These are phyloP conservation scores for Ophiostoma ips DNA, from an alignment of 2,329 filamentous ascomycete species.

Conservation along the genomic window DNA sequence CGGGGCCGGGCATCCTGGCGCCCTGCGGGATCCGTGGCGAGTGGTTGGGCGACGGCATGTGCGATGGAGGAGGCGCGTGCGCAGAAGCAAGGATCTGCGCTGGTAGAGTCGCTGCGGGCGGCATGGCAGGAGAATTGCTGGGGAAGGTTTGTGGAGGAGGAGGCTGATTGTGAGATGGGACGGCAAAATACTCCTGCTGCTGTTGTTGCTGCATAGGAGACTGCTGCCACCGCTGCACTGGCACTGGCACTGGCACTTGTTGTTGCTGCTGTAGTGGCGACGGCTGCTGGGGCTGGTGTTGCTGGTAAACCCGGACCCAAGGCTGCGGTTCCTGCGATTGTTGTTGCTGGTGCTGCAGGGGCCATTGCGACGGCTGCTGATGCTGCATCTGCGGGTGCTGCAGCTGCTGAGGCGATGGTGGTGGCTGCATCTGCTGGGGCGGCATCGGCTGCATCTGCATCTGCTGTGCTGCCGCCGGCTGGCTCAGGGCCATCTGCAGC, in stretches of 20 bases:
- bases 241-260: neutral
- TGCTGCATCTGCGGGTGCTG: neutral
- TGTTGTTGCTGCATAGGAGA: neutral
- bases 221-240: neutral
- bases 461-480: no score
- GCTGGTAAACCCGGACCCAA: no score
- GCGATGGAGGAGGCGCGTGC: neutral
- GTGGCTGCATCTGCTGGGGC: neutral
- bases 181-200: neutral
- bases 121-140: neutral
- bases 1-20: neutral
- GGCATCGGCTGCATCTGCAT: neutral
- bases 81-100: no score
- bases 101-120: no score
- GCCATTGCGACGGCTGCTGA: slow-evolving; percentile 1
- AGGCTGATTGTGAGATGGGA: neutral
- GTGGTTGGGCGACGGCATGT: neutral
- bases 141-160: neutral
- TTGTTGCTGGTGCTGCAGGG: slow-evolving; percentile 6
- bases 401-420: neutral
- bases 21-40: neutral
- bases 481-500: neutral
- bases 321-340: slow-evolving; percentile 4
- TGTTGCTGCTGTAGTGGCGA: neutral
- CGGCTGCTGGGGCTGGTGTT: neutral